These are phyloP conservation scores for Allium sativum DNA, from an alignment of 106 monocot species.

Conservation along the genomic window DNA sequence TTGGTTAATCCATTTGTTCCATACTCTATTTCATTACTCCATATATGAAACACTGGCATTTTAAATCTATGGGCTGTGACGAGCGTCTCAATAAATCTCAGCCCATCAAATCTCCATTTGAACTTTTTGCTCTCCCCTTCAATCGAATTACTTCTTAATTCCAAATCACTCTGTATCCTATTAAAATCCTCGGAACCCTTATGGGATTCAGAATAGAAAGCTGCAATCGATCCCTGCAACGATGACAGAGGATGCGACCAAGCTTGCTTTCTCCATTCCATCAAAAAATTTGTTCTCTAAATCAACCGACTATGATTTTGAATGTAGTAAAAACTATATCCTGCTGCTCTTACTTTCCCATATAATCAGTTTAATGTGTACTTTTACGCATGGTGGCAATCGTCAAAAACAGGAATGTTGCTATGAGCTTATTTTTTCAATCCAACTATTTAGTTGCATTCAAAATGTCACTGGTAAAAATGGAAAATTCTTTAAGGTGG, in stretches of 20 bases:
- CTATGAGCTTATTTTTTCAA: no score
- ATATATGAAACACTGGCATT: no score
- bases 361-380: background rate
- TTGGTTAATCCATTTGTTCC: no score
- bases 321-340: conserved; percentile 70
- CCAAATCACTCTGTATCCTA: background rate
- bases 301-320: background rate
- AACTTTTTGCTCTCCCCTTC: conserved; percentile 12
- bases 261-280: conserved; percentile 27
- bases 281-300: no score
- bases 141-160: no score
- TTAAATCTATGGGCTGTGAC: conserved; percentile 23
- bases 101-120: conserved; percentile 27
- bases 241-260: conserved; percentile 13
- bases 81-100: conserved; percentile 34
- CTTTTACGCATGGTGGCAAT: no score
- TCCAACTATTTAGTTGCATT: no score
- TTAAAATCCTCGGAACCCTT: conserved; percentile 1
- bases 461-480: no score
- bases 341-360: conserved; percentile 98
- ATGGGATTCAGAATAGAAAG: background rate
- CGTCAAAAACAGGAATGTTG: no score
- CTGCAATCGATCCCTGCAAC: conserved; percentile 14
- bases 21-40: no score
- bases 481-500: no score